Evolutionary conservation across 108 stramenopile genomes (phyloP).

Genomic region (Poteriospumella lacustris): DNA sequence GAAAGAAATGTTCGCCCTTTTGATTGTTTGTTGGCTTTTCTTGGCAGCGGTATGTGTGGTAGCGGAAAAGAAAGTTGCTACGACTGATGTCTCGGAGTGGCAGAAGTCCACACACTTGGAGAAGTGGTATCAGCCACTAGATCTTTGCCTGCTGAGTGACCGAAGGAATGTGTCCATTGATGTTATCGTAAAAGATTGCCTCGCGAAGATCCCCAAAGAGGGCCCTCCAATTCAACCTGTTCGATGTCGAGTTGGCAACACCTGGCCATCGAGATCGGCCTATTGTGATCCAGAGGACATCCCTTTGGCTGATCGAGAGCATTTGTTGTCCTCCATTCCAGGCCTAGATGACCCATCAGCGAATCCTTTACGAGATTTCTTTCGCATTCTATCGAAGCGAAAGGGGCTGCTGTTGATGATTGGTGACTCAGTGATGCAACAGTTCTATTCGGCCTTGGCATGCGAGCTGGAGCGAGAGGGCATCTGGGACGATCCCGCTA

Average conservation of each 20-base stretch:
- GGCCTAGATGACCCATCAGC: neutral
- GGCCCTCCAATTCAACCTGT: neutral
- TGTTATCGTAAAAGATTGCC: too few relatives aligned
- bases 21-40: too few relatives aligned
- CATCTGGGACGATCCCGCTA: neutral
- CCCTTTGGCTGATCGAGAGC: neutral
- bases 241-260: conserved; percentile 17
- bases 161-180: too few relatives aligned
- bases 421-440: conserved; percentile 20
- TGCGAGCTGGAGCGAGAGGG: conserved; percentile 4
- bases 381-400: neutral
- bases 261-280: conserved; percentile 9
- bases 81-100: too few relatives aligned
- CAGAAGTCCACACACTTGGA: too few relatives aligned
- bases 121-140: too few relatives aligned
- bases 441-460: neutral
- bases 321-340: neutral
- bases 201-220: too few relatives aligned
- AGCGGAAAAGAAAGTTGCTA: too few relatives aligned
- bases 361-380: neutral
- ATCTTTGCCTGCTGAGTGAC: too few relatives aligned
- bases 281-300: neutral
- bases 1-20: too few relatives aligned
- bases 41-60: too few relatives aligned
- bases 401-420: neutral